Percentiles rank a stretch among this genome's conserved stretches.
phyloP scores from a whole-genome alignment of 495 filamentous ascomycete genomes.

The Penicillium cosmopolitanum region DNA sequence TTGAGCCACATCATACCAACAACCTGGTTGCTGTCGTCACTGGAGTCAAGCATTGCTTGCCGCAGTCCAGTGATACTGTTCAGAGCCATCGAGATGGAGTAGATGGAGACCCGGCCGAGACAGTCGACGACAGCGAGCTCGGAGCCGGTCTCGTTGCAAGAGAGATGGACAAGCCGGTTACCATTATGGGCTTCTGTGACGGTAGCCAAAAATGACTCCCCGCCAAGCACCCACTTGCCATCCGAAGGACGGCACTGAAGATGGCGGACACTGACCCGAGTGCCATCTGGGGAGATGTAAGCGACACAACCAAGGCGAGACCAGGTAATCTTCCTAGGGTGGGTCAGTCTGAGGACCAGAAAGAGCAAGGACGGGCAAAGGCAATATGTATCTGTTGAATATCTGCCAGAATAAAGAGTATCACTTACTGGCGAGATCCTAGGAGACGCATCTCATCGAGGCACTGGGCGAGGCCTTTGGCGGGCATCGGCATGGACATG shows the following conservation, averaged over 20 bases:
- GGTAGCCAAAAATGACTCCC: conserved; percentile 51
- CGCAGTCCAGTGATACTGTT: conserved; percentile 65
- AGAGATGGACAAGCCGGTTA: conserved; percentile 69
- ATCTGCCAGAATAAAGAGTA: background rate
- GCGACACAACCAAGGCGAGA: conserved; percentile 88
- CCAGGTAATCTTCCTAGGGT: conserved; percentile 78
- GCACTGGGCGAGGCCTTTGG: conserved; percentile 70
- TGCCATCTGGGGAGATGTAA: conserved; percentile 72
- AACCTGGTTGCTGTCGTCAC: conserved; percentile 74
- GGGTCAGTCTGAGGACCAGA: conserved; percentile 6
- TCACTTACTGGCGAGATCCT: conserved; percentile 84
- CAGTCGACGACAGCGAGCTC: conserved; percentile 80
- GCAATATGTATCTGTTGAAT: background rate
- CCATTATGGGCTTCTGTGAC: conserved; percentile 53
- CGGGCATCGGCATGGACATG: conserved; percentile 26
- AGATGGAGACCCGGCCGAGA: conserved; percentile 71
- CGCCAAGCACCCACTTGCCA: conserved; percentile 78
- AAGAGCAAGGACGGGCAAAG: background rate
- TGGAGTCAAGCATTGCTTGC: conserved; percentile 58
- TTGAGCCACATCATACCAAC: conserved; percentile 86
- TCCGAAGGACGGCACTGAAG: conserved; percentile 69
- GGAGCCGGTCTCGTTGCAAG: conserved; percentile 71
- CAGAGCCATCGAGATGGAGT: conserved; percentile 62
- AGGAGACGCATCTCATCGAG: conserved; percentile 77
- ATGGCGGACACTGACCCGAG: conserved; percentile 68